Evolutionary conservation across 1,139 yeast genomes (phyloP).

Genomic region (Blastobotrys petasosporus): DNA sequence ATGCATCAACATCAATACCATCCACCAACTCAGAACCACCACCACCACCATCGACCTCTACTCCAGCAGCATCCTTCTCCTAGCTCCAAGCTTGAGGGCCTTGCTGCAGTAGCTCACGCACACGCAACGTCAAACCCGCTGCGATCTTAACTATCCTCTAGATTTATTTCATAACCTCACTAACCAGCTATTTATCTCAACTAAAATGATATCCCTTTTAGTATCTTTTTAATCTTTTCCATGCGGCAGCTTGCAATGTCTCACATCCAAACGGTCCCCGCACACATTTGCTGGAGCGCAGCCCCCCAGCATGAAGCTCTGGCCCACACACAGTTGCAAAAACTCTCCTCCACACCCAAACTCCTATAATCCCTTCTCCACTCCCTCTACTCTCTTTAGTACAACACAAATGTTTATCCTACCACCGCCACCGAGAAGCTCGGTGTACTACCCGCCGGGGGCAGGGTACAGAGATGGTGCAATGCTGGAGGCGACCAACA

Average conservation of each 20-base stretch:
- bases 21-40: neutral
- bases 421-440: slow-evolving; percentile 24
- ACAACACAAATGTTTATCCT: slow-evolving; percentile 23
- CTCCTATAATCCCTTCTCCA: neutral
- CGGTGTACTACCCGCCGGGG: slow-evolving; percentile 12
- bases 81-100: slow-evolving; percentile 20
- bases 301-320: too few species aligned
- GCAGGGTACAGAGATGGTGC: slow-evolving; percentile 20
- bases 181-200: too few species aligned
- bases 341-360: too few species aligned
- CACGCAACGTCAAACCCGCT: neutral
- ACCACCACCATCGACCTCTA: neutral
- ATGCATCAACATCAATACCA: neutral
- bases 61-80: slow-evolving; percentile 7
- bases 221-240: too few species aligned
- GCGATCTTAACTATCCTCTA: too few species aligned
- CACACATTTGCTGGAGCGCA: too few species aligned
- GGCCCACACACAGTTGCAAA: neutral
- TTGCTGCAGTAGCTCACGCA: slow-evolving; percentile 23
- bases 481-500: slow-evolving; percentile 28
- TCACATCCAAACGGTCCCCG: too few species aligned
- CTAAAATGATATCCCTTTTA: too few species aligned
- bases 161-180: too few species aligned
- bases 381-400: neutral
- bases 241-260: neutral